Evolutionary conservation across 2,329 filamentous ascomycete genomes (phyloP).

Genomic region (Achaetomium macrosporum): DNA sequence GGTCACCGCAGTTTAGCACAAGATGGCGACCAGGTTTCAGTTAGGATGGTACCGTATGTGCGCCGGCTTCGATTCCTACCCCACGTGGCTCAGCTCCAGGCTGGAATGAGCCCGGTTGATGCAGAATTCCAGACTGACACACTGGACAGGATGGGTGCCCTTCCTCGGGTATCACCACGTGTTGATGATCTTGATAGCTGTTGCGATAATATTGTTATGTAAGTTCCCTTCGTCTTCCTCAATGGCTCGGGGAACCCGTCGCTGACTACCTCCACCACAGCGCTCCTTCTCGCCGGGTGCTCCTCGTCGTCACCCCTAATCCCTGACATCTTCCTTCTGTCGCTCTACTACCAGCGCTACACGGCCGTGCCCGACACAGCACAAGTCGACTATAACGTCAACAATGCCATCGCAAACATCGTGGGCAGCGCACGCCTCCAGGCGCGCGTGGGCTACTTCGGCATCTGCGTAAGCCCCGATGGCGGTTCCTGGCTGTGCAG

Average conservation of each 20-base stretch:
- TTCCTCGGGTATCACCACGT: slow-evolving; percentile 76
- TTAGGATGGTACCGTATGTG: slow-evolving; percentile 47
- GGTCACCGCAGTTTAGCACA: not conserved
- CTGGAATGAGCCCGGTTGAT: not conserved
- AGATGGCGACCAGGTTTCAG: slow-evolving; percentile 35
- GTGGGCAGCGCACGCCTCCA: slow-evolving; percentile 78
- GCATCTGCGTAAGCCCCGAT: slow-evolving; percentile 91
- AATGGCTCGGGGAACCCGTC: not conserved
- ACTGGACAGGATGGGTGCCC: slow-evolving; percentile 52
- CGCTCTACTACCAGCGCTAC: slow-evolving; percentile 92
- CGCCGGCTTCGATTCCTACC: not conserved
- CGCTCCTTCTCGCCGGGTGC: slow-evolving; percentile 87
- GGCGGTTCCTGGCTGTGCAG: slow-evolving; percentile 90
- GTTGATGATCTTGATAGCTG: slow-evolving; percentile 92
- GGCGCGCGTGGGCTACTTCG: slow-evolving; percentile 94
- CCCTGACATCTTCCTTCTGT: slow-evolving; percentile 93
- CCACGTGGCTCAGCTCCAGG: not conserved
- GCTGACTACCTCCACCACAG: slow-evolving; percentile 40
- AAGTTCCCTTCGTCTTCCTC: slow-evolving; percentile 37
- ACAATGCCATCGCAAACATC: slow-evolving; percentile 81
- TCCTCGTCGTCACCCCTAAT: slow-evolving; percentile 94
- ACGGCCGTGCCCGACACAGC: slow-evolving; percentile 74
- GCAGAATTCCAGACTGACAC: slow-evolving; percentile 4
- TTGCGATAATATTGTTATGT: slow-evolving; percentile 94
- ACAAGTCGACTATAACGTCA: slow-evolving; percentile 85